These are phyloP conservation scores for Conticribra guillardii DNA, from an alignment of 108 stramenopile genomes.

Conservation along the genomic window DNA sequence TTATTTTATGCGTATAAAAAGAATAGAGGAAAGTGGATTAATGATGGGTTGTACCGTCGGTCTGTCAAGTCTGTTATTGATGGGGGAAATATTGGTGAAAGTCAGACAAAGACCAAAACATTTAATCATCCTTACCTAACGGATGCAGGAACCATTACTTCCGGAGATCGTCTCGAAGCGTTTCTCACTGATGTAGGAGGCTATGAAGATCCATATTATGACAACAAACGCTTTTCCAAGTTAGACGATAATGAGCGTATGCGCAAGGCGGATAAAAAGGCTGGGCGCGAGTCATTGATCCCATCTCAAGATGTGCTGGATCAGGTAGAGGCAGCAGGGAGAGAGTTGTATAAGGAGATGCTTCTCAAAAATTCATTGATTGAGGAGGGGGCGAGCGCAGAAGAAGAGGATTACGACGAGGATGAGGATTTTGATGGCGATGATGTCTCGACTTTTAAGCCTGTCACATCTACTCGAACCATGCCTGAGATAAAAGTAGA, in stretches of 20 bases:
- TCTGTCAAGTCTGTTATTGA: slow-evolving; percentile 8
- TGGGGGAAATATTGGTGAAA: neutral
- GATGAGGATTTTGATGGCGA: slow-evolving; percentile 6
- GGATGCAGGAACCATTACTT: slow-evolving; percentile 67
- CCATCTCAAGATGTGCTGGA: slow-evolving; percentile 73
- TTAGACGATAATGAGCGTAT: slow-evolving; percentile 57
- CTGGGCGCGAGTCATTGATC: slow-evolving; percentile 59
- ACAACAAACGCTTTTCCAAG: slow-evolving; percentile 63
- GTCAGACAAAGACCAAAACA: slow-evolving; percentile 4
- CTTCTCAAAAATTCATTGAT: slow-evolving; percentile 30
- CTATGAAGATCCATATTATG: slow-evolving; percentile 78
- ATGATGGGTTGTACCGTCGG: slow-evolving; percentile 49
- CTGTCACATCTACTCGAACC: slow-evolving; percentile 31
- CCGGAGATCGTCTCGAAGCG: slow-evolving; percentile 75
- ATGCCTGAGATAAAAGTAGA: neutral
- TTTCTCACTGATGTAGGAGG: slow-evolving; percentile 74
- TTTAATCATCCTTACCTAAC: slow-evolving; percentile 88
- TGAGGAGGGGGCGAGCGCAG: slow-evolving; percentile 5
- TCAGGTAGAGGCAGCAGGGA: slow-evolving; percentile 38
- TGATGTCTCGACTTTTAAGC: slow-evolving; percentile 27
- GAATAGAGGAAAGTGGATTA: slow-evolving; percentile 69
- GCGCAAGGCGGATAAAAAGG: slow-evolving; percentile 59
- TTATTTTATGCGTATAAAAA: slow-evolving; percentile 92
- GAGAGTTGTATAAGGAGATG: slow-evolving; percentile 65
- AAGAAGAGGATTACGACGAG: slow-evolving; percentile 1